Conservation (phyloP, 2,329 filamentous ascomycete species). For the Curvularia verruculosa region DNA sequence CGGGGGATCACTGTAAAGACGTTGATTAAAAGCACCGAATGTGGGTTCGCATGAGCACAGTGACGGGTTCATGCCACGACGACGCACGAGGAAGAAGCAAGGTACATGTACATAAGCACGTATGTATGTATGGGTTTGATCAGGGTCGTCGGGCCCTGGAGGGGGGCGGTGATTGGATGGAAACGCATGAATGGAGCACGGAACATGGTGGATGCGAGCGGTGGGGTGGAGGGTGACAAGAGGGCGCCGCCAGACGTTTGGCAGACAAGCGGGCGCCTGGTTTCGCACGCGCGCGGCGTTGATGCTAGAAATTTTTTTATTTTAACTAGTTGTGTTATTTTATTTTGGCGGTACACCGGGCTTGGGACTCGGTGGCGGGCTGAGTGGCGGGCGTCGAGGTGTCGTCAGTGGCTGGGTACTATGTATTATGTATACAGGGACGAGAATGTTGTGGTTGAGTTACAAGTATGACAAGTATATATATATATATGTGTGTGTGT, state of each 20-base stretch:
- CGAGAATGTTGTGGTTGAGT: background rate
- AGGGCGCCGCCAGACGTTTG: slow-evolving; percentile 6
- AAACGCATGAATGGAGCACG: slow-evolving; percentile 6
- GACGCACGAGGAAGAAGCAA: background rate
- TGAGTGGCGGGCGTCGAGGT: background rate
- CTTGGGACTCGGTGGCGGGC: too few species aligned
- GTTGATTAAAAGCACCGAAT: background rate
- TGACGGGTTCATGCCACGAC: slow-evolving; percentile 11
- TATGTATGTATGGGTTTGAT: too few species aligned
- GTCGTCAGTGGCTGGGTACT: background rate
- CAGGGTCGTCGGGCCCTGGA: background rate
- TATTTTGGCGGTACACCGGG: too few species aligned
- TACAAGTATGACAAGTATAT: too few species aligned
- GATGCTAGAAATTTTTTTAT: background rate
- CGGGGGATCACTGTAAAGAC: background rate
- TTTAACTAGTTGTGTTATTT: too few species aligned
- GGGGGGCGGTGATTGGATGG: slow-evolving; percentile 6
- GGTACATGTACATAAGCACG: too few species aligned
- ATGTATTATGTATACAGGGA: background rate
- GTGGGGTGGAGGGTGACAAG: slow-evolving; percentile 8
- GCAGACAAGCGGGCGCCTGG: background rate
- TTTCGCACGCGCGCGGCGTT: too few species aligned
- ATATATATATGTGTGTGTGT: too few species aligned
- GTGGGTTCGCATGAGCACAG: slow-evolving; percentile 11
- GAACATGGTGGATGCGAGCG: background rate